These are phyloP conservation scores for Starmerella vitae DNA, from an alignment of 805 yeast genomes.

Conservation along the genomic window DNA sequence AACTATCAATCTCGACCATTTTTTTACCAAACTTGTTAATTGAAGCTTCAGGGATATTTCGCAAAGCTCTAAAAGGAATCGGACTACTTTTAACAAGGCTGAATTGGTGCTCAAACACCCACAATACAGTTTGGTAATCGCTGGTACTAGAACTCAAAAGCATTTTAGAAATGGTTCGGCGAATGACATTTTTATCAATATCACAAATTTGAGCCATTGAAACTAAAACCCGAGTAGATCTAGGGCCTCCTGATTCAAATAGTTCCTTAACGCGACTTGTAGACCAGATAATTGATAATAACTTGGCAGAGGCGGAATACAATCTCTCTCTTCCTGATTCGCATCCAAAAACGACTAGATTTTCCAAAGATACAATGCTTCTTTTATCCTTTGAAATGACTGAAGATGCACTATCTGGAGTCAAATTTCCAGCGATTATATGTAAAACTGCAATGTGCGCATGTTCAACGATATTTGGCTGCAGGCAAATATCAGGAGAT, in stretches of 20 bases:
- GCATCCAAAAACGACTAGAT: conserved; percentile 7
- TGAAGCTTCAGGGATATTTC: neutral
- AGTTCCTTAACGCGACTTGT: conserved; percentile 7
- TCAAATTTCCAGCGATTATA: neutral
- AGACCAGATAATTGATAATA: conserved; percentile 10
- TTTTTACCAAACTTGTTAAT: conserved; percentile 2
- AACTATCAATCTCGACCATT: neutral
- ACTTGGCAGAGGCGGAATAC: neutral
- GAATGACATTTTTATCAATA: neutral
- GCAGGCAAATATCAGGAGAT: neutral
- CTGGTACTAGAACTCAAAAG: neutral
- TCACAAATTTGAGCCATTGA: conserved; percentile 2
- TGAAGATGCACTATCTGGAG: conserved; percentile 1
- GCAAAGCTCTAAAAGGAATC: conserved; percentile 6
- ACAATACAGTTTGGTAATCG: conserved; percentile 9
- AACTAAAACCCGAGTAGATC: conserved; percentile 11
- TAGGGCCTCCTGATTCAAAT: conserved; percentile 4
- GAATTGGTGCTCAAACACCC: conserved; percentile 9
- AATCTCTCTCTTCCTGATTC: neutral
- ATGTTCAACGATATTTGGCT: neutral
- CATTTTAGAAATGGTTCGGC: neutral
- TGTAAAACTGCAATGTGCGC: conserved; percentile 2
- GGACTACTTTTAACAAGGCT: neutral
- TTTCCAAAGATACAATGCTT: conserved; percentile 6
- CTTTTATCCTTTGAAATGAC: neutral